Evolutionary conservation across 2,329 filamentous ascomycete genomes (phyloP).

Genomic region (Byssochlamys sp.): DNA sequence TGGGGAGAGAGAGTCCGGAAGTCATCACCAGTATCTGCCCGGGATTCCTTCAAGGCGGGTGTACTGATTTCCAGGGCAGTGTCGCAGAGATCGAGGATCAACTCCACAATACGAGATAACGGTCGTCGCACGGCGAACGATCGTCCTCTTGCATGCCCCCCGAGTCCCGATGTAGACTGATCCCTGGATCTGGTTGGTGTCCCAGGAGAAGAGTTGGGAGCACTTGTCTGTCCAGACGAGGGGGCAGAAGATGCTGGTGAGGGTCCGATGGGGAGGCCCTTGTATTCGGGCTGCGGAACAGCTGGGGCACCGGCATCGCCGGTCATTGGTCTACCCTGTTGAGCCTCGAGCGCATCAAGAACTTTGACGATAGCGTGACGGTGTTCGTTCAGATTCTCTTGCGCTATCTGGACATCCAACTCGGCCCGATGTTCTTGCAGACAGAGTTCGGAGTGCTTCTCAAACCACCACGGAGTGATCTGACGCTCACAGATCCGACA

Average conservation of each 20-base stretch:
- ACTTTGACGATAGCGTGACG: constrained; percentile 91
- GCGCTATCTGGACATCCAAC: constrained; percentile 93
- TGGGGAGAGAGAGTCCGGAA: constrained; percentile 89
- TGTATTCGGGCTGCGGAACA: constrained; percentile 67
- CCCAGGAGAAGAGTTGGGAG: constrained; percentile 60
- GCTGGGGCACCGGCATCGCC: constrained; percentile 33
- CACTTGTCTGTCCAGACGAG: constrained; percentile 62
- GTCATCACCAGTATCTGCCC: constrained; percentile 56
- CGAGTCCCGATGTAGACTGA: constrained; percentile 54
- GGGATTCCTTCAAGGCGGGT: constrained; percentile 78
- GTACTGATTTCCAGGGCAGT: constrained; percentile 91
- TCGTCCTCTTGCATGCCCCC: constrained; percentile 67
- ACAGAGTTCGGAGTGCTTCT: constrained; percentile 95
- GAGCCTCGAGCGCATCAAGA: constrained; percentile 76
- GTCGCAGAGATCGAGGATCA: constrained; percentile 89
- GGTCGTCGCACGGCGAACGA: constrained; percentile 88
- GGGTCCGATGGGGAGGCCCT: constrained; percentile 73
- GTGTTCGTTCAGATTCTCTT: constrained; percentile 85
- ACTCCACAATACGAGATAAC: constrained; percentile 83
- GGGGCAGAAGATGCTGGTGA: constrained; percentile 57
- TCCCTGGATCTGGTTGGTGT: constrained; percentile 58
- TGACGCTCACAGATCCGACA: constrained; percentile 96
- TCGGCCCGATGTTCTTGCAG: constrained; percentile 91
- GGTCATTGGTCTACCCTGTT: constrained; percentile 33
- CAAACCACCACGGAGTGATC: constrained; percentile 98